phyloP scores from a whole-genome alignment of 257 asterid genomes.

The Solanum paucissectum region DNA sequence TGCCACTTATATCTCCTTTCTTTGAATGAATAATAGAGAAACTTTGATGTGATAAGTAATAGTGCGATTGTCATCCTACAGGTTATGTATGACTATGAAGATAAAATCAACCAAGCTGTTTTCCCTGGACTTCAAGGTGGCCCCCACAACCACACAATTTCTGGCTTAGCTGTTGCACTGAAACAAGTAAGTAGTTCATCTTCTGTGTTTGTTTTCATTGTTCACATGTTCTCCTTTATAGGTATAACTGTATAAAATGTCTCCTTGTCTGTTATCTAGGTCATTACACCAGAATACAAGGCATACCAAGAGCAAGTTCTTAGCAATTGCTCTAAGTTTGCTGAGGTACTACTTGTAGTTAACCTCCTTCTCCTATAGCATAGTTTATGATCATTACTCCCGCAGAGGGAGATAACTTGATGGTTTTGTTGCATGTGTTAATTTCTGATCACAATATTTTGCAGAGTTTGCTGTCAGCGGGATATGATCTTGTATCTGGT shows the following conservation, averaged over 20 bases:
- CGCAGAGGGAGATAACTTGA: neutral
- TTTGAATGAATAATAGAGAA: neutral
- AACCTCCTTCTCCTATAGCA: neutral
- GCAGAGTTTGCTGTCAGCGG: conserved; percentile 65
- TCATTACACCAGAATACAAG: conserved; percentile 84
- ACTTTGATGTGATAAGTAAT: neutral
- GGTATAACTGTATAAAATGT: neutral
- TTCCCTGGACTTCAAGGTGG: conserved; percentile 99
- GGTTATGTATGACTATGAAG: conserved; percentile 88
- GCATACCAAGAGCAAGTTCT: conserved; percentile 94
- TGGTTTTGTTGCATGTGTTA: neutral
- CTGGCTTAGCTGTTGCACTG: conserved; percentile 92
- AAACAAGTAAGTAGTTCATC: conserved; percentile 72
- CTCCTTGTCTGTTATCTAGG: conserved; percentile 30
- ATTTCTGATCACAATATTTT: neutral
- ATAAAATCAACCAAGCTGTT: conserved; percentile 92
- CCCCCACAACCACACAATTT: conserved; percentile 96
- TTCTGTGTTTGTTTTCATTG: conserved; percentile 12
- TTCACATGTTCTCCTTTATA: neutral
- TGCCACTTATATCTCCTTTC: neutral
- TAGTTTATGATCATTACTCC: neutral
- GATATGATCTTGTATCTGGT: conserved; percentile 86
- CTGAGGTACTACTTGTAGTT: conserved; percentile 45
- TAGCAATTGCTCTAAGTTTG: conserved; percentile 75
- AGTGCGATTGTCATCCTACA: conserved; percentile 14